Conservation (phyloP, 2,329 filamentous ascomycete genomes). For the Exophiala mesophila region DNA sequence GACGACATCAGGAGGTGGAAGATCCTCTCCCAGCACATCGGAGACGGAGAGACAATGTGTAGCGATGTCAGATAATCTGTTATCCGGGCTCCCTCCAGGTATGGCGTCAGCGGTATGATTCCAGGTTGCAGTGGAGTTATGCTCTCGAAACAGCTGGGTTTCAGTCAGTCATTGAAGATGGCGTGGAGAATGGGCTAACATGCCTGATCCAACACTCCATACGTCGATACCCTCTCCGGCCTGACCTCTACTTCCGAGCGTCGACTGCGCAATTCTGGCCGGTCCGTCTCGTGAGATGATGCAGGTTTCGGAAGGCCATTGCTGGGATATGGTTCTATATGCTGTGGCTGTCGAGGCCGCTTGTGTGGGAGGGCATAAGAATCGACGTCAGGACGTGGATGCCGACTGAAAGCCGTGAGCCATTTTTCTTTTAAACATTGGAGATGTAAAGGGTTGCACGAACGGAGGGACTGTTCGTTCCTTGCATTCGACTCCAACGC, state of each 20-base stretch:
- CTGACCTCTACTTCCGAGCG: no score
- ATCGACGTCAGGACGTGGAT: no score
- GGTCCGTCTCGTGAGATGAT: no score
- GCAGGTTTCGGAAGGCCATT: no score
- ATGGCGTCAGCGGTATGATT: slow-evolving; percentile 14
- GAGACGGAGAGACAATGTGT: slow-evolving; percentile 13
- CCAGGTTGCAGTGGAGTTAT: slow-evolving; percentile 8
- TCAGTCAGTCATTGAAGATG: not conserved
- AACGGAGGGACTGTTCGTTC: slow-evolving; percentile 7
- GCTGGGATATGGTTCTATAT: no score
- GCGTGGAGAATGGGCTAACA: not conserved
- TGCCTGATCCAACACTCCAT: slow-evolving; percentile 18
- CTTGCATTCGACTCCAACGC: slow-evolving; percentile 15
- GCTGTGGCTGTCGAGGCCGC: no score
- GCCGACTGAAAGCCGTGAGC: no score
- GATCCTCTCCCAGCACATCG: slow-evolving; percentile 27
- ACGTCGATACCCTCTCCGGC: slow-evolving; percentile 15
- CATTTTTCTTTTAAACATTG: no score
- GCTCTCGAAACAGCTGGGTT: slow-evolving; percentile 14
- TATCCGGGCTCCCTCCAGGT: slow-evolving; percentile 16
- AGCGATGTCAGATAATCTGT: slow-evolving; percentile 6
- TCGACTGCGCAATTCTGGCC: no score
- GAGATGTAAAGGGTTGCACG: no score
- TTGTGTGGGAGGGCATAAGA: no score
- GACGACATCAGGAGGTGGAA: slow-evolving; percentile 31